Base-by-base conservation (phyloP, 2,329 filamentous ascomycete species). In the Lasiodiplodia sp. region DNA sequence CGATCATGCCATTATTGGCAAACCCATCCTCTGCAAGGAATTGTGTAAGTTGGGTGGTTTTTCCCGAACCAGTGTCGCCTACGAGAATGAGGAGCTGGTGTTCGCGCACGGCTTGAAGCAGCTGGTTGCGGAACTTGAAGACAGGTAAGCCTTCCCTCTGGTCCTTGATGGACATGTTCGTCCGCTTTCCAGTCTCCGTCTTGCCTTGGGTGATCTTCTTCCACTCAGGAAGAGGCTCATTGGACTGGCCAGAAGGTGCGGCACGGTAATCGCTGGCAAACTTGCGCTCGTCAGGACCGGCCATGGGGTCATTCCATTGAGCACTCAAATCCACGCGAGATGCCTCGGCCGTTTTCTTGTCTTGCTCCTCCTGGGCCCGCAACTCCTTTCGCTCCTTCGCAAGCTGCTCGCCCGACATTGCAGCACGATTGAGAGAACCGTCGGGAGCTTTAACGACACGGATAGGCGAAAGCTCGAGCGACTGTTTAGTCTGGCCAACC, bases 291-390 rank as follows among this genome's bases (percentile, higher is more conserved):
- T 96, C 92, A 1, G 93, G 91, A 28, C 90, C 88, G 16, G 93
- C 91, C 94, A 99, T 97, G 0, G 96, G 96, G 78, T 99, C 96
- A 69, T 97, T 92, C 96, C 96, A 99, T 79, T 97, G 94, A 14
- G 92, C 89, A 65, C 91, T 89, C 3, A 99, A 84, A 75, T 98
- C 94, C 38, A 96, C 91, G 74, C 94, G 91, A 0, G 89, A 83
- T 2, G 89, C 87, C 71, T 92, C 89, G 70, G 96, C 89, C 25
- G 93, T 91, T 51, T 88, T 83, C 81, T 92, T 83, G 81, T 92
- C 93, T 69, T 96, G 92, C 0, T 89, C 90, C 80, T 99, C 95
- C 77, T 96, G 92, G 75, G 97, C 93, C 70, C 93, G 90, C 72
- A 97, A 75, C 70, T 99, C 96, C 77, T 93, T 90, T 65, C 96